Conservation (phyloP, 2,329 filamentous ascomycete genomes). For the Sclerotinia spermophila region DNA sequence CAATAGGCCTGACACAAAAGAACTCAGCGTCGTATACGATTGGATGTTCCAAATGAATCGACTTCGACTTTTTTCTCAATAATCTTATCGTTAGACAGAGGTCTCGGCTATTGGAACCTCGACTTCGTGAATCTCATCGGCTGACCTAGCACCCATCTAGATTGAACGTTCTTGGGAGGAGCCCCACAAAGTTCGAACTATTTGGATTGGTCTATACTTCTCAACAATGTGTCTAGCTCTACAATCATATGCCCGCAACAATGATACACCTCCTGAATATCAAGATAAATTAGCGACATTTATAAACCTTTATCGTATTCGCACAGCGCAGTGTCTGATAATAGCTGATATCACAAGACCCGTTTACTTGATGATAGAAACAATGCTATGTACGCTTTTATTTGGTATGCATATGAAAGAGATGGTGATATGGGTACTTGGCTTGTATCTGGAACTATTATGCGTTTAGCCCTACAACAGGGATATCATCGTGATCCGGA, state of each 20-base stretch:
- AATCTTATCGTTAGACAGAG: background rate
- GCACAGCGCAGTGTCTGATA: conserved; percentile 50
- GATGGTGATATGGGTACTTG: conserved; percentile 55
- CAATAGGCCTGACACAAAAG: background rate
- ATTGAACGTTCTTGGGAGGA: conserved; percentile 45
- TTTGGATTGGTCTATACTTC: conserved; percentile 51
- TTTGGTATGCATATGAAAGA: conserved; percentile 40
- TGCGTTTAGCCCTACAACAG: conserved; percentile 56
- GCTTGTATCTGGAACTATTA: conserved; percentile 47
- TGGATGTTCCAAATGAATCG: background rate
- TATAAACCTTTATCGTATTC: conserved; percentile 42
- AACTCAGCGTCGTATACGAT: background rate
- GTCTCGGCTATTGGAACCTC: background rate
- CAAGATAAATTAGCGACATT: conserved; percentile 44
- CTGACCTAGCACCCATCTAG: conserved; percentile 41
- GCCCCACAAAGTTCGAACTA: conserved; percentile 40
- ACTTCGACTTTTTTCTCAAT: too few species aligned
- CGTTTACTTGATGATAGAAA: conserved; percentile 44
- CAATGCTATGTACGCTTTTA: conserved; percentile 48
- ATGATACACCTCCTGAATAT: conserved; percentile 48
- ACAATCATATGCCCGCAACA: conserved; percentile 45
- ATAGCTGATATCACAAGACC: conserved; percentile 50
- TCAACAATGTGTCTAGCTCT: conserved; percentile 27
- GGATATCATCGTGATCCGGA: conserved; percentile 56
- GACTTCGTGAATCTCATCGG: background rate